phyloP scores from a whole-genome alignment of 2,329 filamentous ascomycete genomes.

The Saccharata proteae region DNA sequence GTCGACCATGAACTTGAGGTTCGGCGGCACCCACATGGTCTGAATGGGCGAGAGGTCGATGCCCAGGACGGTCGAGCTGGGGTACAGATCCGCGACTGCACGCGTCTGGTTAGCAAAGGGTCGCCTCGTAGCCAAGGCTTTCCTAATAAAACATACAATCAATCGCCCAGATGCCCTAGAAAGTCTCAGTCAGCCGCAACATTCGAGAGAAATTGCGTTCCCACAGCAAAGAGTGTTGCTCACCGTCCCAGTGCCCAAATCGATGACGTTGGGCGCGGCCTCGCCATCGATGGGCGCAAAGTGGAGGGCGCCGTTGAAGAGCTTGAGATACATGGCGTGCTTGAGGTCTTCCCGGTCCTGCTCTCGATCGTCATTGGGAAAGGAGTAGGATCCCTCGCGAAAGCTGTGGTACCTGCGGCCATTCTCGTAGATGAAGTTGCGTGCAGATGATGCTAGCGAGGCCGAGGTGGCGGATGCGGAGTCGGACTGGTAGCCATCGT shows the following conservation, averaged over 20 bases:
- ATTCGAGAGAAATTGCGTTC: too few species aligned
- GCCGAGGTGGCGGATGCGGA: slow-evolving; percentile 18
- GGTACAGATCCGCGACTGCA: slow-evolving; percentile 11
- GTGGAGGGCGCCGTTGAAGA: slow-evolving; percentile 38
- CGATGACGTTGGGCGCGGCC: slow-evolving; percentile 39
- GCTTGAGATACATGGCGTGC: slow-evolving; percentile 32
- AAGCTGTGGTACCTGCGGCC: slow-evolving; percentile 48
- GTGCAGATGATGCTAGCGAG: slow-evolving; percentile 26
- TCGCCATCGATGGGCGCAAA: slow-evolving; percentile 38
- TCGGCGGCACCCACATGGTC: slow-evolving; percentile 39
- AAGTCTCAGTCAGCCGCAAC: too few species aligned
- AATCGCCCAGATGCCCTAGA: slow-evolving; percentile 50
- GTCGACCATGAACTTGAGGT: slow-evolving; percentile 44
- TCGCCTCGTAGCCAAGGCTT: not conserved
- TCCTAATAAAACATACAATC: slow-evolving; percentile 26
- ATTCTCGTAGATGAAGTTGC: slow-evolving; percentile 43
- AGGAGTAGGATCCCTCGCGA: slow-evolving; percentile 43
- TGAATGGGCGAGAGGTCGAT: slow-evolving; percentile 21
- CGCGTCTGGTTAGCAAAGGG: slow-evolving; percentile 1
- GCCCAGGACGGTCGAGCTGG: slow-evolving; percentile 9
- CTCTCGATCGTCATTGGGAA: slow-evolving; percentile 49
- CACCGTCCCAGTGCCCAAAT: slow-evolving; percentile 47
- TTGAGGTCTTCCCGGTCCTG: slow-evolving; percentile 48
- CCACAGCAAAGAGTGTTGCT: too few species aligned
- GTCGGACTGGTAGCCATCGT: slow-evolving; percentile 12